phyloP scores from a whole-genome alignment of 176 grass and related monocot genomes.

The Hordeum marinum region DNA sequence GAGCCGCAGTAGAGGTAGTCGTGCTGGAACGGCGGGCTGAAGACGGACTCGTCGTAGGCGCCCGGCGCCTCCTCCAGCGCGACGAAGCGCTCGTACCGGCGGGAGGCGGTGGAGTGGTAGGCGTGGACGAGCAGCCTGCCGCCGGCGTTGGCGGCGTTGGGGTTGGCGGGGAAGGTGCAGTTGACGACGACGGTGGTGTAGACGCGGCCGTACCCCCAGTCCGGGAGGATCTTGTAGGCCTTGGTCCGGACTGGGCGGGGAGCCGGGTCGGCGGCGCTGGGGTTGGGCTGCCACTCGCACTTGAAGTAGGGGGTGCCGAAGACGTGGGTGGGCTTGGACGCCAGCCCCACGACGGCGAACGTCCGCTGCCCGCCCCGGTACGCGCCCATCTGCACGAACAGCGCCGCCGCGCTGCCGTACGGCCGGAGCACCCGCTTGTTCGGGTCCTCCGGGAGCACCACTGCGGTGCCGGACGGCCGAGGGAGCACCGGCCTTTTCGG shows the following conservation, averaged over 20 bases:
- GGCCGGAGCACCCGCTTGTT: slow-evolving; percentile 66
- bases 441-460: slow-evolving; percentile 8
- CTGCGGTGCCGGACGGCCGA: neutral
- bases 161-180: slow-evolving; percentile 82
- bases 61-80: slow-evolving; percentile 72
- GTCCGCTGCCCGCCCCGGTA: slow-evolving; percentile 79
- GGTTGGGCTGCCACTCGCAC: slow-evolving; percentile 78
- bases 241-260: slow-evolving; percentile 65
- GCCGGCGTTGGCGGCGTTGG: slow-evolving; percentile 63
- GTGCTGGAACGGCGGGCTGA: slow-evolving; percentile 60
- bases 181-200: slow-evolving; percentile 89
- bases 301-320: slow-evolving; percentile 85
- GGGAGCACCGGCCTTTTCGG: neutral
- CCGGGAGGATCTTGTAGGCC: slow-evolving; percentile 88
- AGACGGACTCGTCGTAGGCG: slow-evolving; percentile 52
- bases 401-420: slow-evolving; percentile 72
- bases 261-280: slow-evolving; percentile 24
- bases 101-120: slow-evolving; percentile 71
- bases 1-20: slow-evolving; percentile 95
- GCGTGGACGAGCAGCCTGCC: slow-evolving; percentile 85
- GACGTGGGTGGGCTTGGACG: slow-evolving; percentile 80
- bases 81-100: slow-evolving; percentile 71
- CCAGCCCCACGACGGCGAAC: slow-evolving; percentile 71
- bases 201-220: slow-evolving; percentile 94
- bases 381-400: slow-evolving; percentile 88